A percentile compares a stretch with the other conserved stretches of the same genome.
Conservation (phyloP, 164 flowering plant species). For the Vitis riparia region DNA sequence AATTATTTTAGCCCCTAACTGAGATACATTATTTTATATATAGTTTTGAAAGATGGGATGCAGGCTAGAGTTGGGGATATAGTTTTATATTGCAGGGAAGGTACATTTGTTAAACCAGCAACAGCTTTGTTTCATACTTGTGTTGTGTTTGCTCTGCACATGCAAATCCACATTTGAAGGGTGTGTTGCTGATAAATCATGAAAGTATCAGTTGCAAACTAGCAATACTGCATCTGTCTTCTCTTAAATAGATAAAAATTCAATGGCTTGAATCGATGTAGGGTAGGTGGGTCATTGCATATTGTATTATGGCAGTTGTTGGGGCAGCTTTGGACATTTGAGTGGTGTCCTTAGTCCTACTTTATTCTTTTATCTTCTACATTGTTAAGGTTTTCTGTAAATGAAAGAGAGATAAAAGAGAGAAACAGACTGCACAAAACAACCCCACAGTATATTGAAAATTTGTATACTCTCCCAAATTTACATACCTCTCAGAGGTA, state of each 20-base stretch:
- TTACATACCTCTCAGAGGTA: slow-evolving; percentile 22
- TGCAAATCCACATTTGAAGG: slow-evolving; percentile 11
- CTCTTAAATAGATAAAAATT: neutral
- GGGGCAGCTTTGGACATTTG: neutral
- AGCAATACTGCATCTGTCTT: too few species aligned
- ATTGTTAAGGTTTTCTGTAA: neutral
- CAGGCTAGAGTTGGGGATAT: neutral
- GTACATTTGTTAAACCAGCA: slow-evolving; percentile 3
- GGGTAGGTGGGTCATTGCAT: neutral
- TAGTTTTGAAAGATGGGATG: slow-evolving; percentile 3
- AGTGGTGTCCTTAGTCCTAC: neutral
- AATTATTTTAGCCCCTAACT: neutral
- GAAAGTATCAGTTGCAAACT: neutral
- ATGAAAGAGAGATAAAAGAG: neutral
- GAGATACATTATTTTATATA: slow-evolving; percentile 11
- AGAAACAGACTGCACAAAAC: slow-evolving; percentile 4
- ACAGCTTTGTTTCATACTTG: slow-evolving; percentile 1
- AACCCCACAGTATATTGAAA: slow-evolving; percentile 24
- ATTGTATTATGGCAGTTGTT: neutral
- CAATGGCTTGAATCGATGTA: neutral
- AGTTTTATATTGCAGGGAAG: neutral
- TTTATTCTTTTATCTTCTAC: too few species aligned
- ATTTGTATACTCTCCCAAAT: slow-evolving; percentile 23
- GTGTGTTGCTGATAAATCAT: neutral
- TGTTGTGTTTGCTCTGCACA: slow-evolving; percentile 15